Conservation (phyloP, 805 yeast species). For the Barnettozyma pratensis region DNA sequence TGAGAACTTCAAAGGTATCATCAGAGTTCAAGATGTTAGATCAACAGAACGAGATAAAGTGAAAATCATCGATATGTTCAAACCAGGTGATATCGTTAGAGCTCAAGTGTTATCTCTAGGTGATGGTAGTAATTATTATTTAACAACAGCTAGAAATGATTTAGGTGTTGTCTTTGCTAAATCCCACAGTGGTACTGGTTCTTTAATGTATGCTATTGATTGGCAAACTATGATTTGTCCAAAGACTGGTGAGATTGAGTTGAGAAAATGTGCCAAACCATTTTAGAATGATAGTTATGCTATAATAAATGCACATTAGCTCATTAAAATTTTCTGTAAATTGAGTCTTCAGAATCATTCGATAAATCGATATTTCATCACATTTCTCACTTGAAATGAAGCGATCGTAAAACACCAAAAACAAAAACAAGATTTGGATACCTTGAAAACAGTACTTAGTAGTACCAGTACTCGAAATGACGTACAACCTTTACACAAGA, state of each 20-base stretch:
- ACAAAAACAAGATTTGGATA: neutral
- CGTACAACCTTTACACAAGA: too few relatives aligned
- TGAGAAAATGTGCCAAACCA: slow-evolving; percentile 91
- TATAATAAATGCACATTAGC: too few relatives aligned
- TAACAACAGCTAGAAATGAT: slow-evolving; percentile 86
- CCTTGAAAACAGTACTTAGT: neutral
- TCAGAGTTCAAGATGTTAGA: slow-evolving; percentile 83
- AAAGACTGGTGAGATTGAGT: slow-evolving; percentile 65
- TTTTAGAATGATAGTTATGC: slow-evolving; percentile 29
- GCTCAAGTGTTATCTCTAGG: slow-evolving; percentile 82
- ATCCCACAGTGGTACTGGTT: slow-evolving; percentile 61
- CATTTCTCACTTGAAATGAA: too few relatives aligned
- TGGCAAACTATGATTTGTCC: slow-evolving; percentile 94
- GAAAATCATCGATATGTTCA: slow-evolving; percentile 69
- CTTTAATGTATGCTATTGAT: slow-evolving; percentile 80
- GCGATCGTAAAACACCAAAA: neutral
- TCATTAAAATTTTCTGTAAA: too few relatives aligned
- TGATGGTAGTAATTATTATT: slow-evolving; percentile 87
- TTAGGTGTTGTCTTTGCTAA: slow-evolving; percentile 91
- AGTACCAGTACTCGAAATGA: too few relatives aligned
- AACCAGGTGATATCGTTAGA: slow-evolving; percentile 89
- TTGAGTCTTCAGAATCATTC: too few relatives aligned
- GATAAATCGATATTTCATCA: too few relatives aligned
- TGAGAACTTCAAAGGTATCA: slow-evolving; percentile 82
- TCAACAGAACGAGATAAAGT: slow-evolving; percentile 89